Base-by-base conservation (phyloP, 495 filamentous ascomycete genomes). In the Podospora pseudocomata region DNA sequence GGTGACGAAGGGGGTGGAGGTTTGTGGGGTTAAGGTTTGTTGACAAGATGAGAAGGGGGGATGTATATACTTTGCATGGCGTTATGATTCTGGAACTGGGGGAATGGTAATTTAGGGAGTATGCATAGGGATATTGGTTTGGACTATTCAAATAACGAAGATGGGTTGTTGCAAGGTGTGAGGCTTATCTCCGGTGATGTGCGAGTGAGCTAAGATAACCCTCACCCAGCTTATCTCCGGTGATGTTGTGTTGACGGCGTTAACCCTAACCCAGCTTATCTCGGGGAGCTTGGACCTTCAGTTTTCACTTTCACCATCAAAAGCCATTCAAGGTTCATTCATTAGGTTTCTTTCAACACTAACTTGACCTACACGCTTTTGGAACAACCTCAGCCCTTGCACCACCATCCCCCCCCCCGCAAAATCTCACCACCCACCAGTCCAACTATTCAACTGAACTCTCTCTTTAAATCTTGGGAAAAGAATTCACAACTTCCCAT, bases 1-100 rank as follows among this genome's bases (percentile, higher is more conserved):
- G 3, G 85, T 91, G 74, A 88, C 86, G 39, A 88, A 88, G 69
- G 87, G 88, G 19, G 83, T 96, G 5, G 87, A 92, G 75, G 89
- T 93, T 62, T 96, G 93, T 74, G 93, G 93, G 7, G 81, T 97
- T 65, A 83, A 88, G 70, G 88, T 97, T 26, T 89, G 91, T 73
- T 95, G 65, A 66, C 60, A 11, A 16, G 39, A 49, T 49, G 39
- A 39, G 34, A 11, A 11, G 34, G 34, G 7, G 39, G 1, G 7
- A 49, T 49, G 39, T 49, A 11, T 9, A 49, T 49, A 49, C 13
- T 49, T 49, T 49, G 7, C 39, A 49, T 49, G 39, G 39, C 39
- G 39, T 49, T 49, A 49, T 16, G 15, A 49, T 49, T 49, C 2
- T 0, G 39, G 39, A 49, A 58, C 0, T 58, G 55, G 55, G 55